Evolutionary conservation across 2,329 filamentous ascomycete genomes (phyloP), one percentile per base, ranked within the genome.

Genomic region (Fusarium musae): DNA sequence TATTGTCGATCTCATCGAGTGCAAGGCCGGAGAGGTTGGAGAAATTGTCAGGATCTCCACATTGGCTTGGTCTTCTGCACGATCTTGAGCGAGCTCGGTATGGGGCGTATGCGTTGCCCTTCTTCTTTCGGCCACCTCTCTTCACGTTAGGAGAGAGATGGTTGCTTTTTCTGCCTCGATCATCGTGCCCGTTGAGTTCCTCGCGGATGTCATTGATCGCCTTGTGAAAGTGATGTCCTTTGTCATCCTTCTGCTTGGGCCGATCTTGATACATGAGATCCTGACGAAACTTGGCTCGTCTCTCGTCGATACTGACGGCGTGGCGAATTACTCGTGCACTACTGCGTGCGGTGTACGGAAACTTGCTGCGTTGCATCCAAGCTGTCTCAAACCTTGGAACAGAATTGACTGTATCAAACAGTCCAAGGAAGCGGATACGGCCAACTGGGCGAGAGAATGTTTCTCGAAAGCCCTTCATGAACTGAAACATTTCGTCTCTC

Each of bases 371-470:
- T 78, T 93, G 89, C 92, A 96, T 95, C 89, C 91, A 93, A 0
- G 88, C 87, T 5, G 86, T 89, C 80, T 96, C 93, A 66, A 96
- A 96, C 6, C 88, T 87, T 2, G 93, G 93, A 0, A 95, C 93
- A 19, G 91, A 93, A 77, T 95, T 95, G 70, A 96, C 93, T 0
- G 93, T 95, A 75, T 96, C 93, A 71, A 96, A 96, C 0, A 96
- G 85, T 1, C 93, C 93, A 3, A 96, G 84, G 74, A 96, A 95
- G 4, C 88, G 87, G 69, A 96, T 94, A 2, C 92, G 87, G 16
- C 90, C 87, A 4, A 95, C 92, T 0, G 93, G 93, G 2, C 93
- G 85, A 46, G 91, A 93, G 78, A 96, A 96, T 0, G 93, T 96
- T 80, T 95, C 92, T 26, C 93, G 88, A 78, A 96, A 96, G 0